phyloP scores from a whole-genome alignment of 2,329 filamentous ascomycete species.

The Chalaropsis ovoidea region DNA sequence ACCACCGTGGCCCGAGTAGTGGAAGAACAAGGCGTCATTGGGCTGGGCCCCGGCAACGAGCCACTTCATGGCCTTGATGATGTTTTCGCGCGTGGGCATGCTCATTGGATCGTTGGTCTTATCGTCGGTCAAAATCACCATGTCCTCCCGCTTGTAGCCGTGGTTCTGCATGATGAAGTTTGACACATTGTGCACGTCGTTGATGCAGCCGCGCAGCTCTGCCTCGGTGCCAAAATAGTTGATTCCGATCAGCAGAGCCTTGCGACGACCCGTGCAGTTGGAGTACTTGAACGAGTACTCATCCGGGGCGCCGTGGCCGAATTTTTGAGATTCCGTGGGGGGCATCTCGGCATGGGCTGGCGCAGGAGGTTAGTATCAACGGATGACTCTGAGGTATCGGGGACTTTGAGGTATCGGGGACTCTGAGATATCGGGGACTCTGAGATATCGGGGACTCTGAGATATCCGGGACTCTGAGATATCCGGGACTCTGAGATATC shows the following conservation, averaged over 20 bases:
- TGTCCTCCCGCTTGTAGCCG: slow-evolving; percentile 65
- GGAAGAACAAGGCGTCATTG: slow-evolving; percentile 68
- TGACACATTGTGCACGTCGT: slow-evolving; percentile 69
- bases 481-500: no score
- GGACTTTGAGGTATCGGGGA: no score
- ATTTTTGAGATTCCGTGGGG: slow-evolving; percentile 44
- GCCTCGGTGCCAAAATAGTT: slow-evolving; percentile 68
- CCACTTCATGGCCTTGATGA: slow-evolving; percentile 65
- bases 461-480: no score
- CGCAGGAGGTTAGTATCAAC: not conserved
- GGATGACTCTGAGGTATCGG: no score
- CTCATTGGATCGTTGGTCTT: slow-evolving; percentile 58
- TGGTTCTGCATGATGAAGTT: slow-evolving; percentile 57
- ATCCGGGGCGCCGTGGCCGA: slow-evolving; percentile 57
- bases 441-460: no score
- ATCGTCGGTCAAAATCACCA: slow-evolving; percentile 70
- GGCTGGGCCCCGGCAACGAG: slow-evolving; percentile 59
- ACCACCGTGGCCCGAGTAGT: slow-evolving; percentile 68
- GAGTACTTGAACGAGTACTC: slow-evolving; percentile 68
- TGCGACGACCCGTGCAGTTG: slow-evolving; percentile 60
- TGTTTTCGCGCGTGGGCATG: slow-evolving; percentile 66
- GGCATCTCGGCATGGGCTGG: slow-evolving; percentile 32
- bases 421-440: no score
- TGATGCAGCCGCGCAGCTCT: slow-evolving; percentile 68
- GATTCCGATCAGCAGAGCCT: slow-evolving; percentile 67